Base-by-base conservation (phyloP, 2,329 filamentous ascomycete species). In the Penicillium sclerotiorum region DNA sequence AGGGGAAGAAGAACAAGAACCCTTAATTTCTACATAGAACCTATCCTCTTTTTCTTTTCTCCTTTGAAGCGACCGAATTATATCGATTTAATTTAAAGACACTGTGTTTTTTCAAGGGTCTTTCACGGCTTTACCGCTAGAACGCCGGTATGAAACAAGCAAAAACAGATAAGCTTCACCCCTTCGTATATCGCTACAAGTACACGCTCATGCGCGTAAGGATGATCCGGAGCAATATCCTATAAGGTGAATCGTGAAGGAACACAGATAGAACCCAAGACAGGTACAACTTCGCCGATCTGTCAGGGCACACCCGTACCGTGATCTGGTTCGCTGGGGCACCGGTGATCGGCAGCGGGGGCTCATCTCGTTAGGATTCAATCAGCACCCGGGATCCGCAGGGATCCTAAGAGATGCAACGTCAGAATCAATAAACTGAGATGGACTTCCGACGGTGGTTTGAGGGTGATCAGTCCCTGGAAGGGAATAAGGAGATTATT, bases 371-470 rank as follows among this genome's bases (percentile, higher is more conserved):
- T 21, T 20, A 38, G 38, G 35, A 30, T 35, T 36, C 40, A 50
- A 49, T 55, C 43, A 50, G 40, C 45, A 36, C 40, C 48, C 55
- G 55, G 59, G 44, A 60, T 61, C 58, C 57, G 55, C 39, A 43
- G 45, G 39, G 35, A 18, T 38, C 17, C 36, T 13, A 17, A n/a
- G 17, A 47, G 40, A 59, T 62, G 59, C 56, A 62, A 61, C 58
- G 32, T 59, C 50, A 39, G 32, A 17, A 32, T 8, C 8, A 17
- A 39, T 18, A 38, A 27, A 33, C 20, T 32, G n/a, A 28, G 28
- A 12, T 11, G 46, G 46, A 35, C 17, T 22, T 41, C 50, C 50
- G 50, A 52, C 50, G 50, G 50, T 20, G 3, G 35, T 32, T 47
- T 32, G 49, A 46, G 37, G 9, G 15, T 13, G 33, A 37, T 17